Evolutionary conservation across 331 rosid genomes (phyloP), one percentile per base, ranked within the genome.

Genomic region (Erythrophleum ivorense): DNA sequence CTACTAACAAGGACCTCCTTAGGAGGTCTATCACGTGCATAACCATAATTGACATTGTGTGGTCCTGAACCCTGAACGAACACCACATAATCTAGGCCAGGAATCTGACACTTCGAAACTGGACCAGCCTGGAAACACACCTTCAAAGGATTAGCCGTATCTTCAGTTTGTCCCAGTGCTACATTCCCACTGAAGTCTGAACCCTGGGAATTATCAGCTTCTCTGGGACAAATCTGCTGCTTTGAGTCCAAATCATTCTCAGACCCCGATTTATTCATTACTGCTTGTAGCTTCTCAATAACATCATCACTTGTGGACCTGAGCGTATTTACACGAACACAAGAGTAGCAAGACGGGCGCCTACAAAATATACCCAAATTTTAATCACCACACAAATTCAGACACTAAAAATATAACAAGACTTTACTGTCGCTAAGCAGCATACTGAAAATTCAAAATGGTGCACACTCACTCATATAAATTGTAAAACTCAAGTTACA

Each of bases 11-110:
- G 87, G 21, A 95, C 85, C 88, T 93, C 99, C 81, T 95, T 95
- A 4, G 94, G 93, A 81, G 91, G 88, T 80, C 71, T 84, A 52
- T 87, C 85, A 86, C 74, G 84, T 36, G 31, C 88, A 87, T 74
- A 73, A 36, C 87, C 92, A 57, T 95, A 95, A 84, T 87, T 88
- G 78, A 95, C 83, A 24, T 75, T 14, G 70, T 88, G 96, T 2
- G 98, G 98, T 49, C 96, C 99, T 3, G 99, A 91, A 72, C 99
- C 99, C 92, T 78, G 79, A 59, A 88, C 94, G 84, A 93, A 89
- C 64, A 95, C 82, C 60, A 95, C 96, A 83, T 95, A 89, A 71
- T 91, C 94, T 57, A 93, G 75, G 52, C 90, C 99, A n/a, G 90
- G 90, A 49, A 93, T 63, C 74, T 78, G 84, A 78, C 97, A 93